Percentiles rank a stretch among this genome's conserved stretches.
Evolutionary conservation across 2,329 filamentous ascomycete genomes (phyloP).

Genomic region (Neofusicoccum laricinum): DNA sequence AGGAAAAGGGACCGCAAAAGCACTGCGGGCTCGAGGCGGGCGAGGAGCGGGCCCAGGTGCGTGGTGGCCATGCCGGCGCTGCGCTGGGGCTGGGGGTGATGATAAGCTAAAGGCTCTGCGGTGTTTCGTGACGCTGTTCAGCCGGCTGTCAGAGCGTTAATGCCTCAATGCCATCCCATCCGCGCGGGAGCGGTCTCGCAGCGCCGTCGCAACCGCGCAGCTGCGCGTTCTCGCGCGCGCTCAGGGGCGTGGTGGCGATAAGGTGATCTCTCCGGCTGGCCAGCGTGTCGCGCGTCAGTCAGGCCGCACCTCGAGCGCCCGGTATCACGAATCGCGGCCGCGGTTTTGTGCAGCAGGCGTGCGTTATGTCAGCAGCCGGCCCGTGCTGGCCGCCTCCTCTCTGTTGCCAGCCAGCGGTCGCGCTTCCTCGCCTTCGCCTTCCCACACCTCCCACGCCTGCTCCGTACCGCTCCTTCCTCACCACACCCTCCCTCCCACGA

Average conservation of each 20-base stretch:
- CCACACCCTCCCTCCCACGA: conserved; percentile 1
- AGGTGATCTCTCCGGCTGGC: conserved; percentile 2
- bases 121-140: conserved; percentile 12
- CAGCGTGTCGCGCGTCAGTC: conserved; percentile 10
- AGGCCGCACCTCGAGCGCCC: conserved; percentile 1
- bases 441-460: conserved; percentile 7
- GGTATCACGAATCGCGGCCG: conserved; percentile 10
- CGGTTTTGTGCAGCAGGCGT: not conserved
- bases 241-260: conserved; percentile 13
- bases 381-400: conserved; percentile 13
- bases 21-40: conserved; percentile 20
- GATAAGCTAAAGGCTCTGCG: conserved; percentile 15
- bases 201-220: not conserved
- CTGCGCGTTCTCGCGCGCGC: not conserved
- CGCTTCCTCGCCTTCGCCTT: conserved; percentile 11
- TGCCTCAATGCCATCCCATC: conserved; percentile 9
- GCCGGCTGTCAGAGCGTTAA: conserved; percentile 9
- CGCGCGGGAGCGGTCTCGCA: not conserved
- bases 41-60: conserved; percentile 5
- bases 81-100: conserved; percentile 11
- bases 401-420: conserved; percentile 10
- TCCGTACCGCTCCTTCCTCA: conserved; percentile 9
- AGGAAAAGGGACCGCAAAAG: conserved; percentile 37
- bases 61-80: conserved; percentile 9
- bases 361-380: conserved; percentile 8